phyloP scores from a whole-genome alignment of 2,329 filamentous ascomycete genomes.

The Seiridium unicorne region DNA sequence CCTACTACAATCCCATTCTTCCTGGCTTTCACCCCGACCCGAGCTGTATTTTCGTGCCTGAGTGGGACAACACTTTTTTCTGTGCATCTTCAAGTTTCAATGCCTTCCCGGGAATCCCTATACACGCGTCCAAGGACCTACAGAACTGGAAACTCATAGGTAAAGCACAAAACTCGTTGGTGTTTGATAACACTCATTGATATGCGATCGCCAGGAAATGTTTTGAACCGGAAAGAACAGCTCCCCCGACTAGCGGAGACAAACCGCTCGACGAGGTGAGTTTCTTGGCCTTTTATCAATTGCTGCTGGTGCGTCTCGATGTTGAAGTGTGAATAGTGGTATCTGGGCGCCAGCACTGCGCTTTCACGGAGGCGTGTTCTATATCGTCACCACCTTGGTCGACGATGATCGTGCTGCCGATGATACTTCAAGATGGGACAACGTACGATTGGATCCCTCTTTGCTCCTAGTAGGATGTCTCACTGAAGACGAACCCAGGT shows the following conservation, averaged over 20 bases:
- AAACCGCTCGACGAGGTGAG: conserved; percentile 24
- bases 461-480: neutral
- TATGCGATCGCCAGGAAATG: conserved; percentile 17
- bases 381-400: conserved; percentile 40
- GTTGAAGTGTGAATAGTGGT: conserved; percentile 22
- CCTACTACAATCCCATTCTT: conserved; percentile 40
- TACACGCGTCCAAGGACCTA: conserved; percentile 43
- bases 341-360: conserved; percentile 48
- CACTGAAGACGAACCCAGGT: conserved; percentile 22
- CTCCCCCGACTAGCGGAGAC: conserved; percentile 25
- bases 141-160: conserved; percentile 34
- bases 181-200: neutral
- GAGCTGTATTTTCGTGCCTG: conserved; percentile 37
- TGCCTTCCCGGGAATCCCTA: conserved; percentile 41
- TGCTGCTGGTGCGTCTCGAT: neutral
- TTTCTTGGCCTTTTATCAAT: neutral
- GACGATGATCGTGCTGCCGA: conserved; percentile 27
- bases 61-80: conserved; percentile 38
- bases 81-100: conserved; percentile 43
- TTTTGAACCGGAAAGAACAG: conserved; percentile 24
- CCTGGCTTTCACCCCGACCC: conserved; percentile 45
- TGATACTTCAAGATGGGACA: conserved; percentile 31
- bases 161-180: neutral
- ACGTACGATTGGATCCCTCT: conserved; percentile 17
- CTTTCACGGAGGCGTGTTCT: conserved; percentile 41